These are phyloP conservation scores for Sphaceloma murrayae DNA, from an alignment of 2,329 filamentous ascomycete species.

Conservation along the genomic window DNA sequence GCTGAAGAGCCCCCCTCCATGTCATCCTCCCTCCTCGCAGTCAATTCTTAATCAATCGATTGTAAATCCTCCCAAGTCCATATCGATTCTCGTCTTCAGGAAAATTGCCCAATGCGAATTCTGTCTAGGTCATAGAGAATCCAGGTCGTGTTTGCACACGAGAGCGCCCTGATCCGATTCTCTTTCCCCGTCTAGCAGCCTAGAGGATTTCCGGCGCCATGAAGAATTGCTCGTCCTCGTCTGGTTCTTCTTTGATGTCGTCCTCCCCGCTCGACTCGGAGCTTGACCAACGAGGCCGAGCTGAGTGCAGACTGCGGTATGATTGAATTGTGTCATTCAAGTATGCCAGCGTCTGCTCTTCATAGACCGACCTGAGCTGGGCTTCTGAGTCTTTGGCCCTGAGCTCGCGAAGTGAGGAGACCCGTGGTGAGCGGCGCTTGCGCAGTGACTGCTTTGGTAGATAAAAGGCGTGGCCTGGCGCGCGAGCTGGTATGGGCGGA, in stretches of 20 bases:
- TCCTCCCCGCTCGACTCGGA: conserved; percentile 11
- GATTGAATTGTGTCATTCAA: conserved; percentile 21
- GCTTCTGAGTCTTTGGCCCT: conserved; percentile 26
- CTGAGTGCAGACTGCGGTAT: background rate
- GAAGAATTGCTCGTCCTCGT: conserved; percentile 9
- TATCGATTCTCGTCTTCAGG: background rate
- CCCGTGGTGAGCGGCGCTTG: conserved; percentile 23
- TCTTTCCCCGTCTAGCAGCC: no score
- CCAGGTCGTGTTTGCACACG: background rate
- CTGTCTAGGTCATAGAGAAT: no score
- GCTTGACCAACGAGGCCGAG: conserved; percentile 3
- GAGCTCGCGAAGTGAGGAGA: conserved; percentile 25
- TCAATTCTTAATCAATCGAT: no score
- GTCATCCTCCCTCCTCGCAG: no score
- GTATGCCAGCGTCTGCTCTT: conserved; percentile 27
- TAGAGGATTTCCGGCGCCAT: conserved; percentile 15
- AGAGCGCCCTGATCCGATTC: no score
- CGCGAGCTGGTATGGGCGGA: conserved; percentile 14
- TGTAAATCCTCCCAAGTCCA: no score
- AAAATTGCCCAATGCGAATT: no score
- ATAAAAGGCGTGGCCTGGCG: conserved; percentile 3
- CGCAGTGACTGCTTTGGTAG: conserved; percentile 20
- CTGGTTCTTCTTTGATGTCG: conserved; percentile 14
- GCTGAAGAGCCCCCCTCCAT: no score
- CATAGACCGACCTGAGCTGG: conserved; percentile 25